Evolutionary conservation across 1,139 yeast species (phyloP).

Genomic region (Blastobotrys persicus): DNA sequence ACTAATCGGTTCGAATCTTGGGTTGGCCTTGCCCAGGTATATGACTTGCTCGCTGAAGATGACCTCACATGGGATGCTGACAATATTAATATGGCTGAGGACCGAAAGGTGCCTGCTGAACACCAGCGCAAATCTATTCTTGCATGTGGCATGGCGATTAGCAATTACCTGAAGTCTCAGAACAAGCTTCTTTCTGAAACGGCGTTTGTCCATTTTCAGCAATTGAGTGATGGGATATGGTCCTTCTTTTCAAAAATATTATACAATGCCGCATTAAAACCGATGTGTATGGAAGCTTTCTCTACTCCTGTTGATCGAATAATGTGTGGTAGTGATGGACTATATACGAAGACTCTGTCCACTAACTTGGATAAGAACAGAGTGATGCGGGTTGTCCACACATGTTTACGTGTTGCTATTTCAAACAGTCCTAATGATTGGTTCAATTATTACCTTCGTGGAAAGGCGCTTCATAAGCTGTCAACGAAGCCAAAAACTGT

Average conservation of each 20-base stretch:
- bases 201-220: conserved; percentile 30
- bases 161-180: conserved; percentile 37
- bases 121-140: conserved; percentile 68
- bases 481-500: conserved; percentile 26
- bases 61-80: conserved; percentile 91
- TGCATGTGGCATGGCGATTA: conserved; percentile 77
- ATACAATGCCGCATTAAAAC: conserved; percentile 54
- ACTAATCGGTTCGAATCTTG: conserved; percentile 78
- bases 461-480: conserved; percentile 58
- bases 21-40: conserved; percentile 80
- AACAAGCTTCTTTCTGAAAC: conserved; percentile 2
- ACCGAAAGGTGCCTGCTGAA: conserved; percentile 60
- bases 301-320: conserved; percentile 27
- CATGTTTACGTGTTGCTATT: conserved; percentile 31
- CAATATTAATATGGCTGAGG: conserved; percentile 62
- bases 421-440: conserved; percentile 51
- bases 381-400: conserved; percentile 21
- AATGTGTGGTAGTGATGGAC: conserved; percentile 27
- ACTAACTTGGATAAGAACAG: conserved; percentile 14
- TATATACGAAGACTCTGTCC: conserved; percentile 14
- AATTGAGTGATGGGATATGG: conserved; percentile 52
- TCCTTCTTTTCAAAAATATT: conserved; percentile 57
- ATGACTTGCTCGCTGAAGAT: conserved; percentile 77
- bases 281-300: conserved; percentile 54
- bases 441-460: conserved; percentile 57